Evolutionary conservation across 2,329 filamentous ascomycete species (phyloP).

Genomic region (Fusarium kyushuense): DNA sequence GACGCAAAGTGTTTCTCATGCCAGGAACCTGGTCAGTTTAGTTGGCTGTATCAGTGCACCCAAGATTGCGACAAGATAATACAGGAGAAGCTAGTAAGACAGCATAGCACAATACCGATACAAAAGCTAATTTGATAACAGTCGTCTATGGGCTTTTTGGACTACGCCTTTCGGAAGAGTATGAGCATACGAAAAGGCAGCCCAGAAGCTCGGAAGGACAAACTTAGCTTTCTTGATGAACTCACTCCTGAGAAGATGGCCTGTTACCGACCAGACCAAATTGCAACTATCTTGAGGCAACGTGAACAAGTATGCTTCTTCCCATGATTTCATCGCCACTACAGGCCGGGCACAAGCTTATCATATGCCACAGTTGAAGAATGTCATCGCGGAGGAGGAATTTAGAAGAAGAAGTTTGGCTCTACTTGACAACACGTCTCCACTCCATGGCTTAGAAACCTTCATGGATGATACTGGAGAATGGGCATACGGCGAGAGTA

Average conservation of each 20-base stretch:
- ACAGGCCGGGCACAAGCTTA: not conserved
- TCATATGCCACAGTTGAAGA: conserved; percentile 26
- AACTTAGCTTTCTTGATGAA: conserved; percentile 61
- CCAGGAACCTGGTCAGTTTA: conserved; percentile 64
- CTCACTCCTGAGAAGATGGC: conserved; percentile 57
- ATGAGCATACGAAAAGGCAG: conserved; percentile 56
- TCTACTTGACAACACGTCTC: conserved; percentile 36
- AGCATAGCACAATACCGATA: not conserved
- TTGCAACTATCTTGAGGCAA: conserved; percentile 62
- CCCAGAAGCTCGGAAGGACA: conserved; percentile 57
- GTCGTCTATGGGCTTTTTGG: conserved; percentile 54
- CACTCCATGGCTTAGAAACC: conserved; percentile 32
- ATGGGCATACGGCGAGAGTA: conserved; percentile 54
- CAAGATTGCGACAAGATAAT: conserved; percentile 68
- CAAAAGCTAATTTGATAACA: conserved; percentile 18
- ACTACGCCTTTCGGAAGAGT: conserved; percentile 48
- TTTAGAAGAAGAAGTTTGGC: conserved; percentile 42
- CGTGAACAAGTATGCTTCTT: conserved; percentile 58
- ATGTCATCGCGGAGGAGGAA: conserved; percentile 49
- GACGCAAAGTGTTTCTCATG: conserved; percentile 70
- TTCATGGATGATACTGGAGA: conserved; percentile 45
- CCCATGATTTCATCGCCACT: conserved; percentile 12
- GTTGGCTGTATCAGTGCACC: conserved; percentile 80
- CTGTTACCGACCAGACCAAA: conserved; percentile 61
- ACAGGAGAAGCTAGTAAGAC: conserved; percentile 46